Evolutionary conservation across 169 alveolate genomes (phyloP).

Genomic region (Besnoitia besnoiti): DNA sequence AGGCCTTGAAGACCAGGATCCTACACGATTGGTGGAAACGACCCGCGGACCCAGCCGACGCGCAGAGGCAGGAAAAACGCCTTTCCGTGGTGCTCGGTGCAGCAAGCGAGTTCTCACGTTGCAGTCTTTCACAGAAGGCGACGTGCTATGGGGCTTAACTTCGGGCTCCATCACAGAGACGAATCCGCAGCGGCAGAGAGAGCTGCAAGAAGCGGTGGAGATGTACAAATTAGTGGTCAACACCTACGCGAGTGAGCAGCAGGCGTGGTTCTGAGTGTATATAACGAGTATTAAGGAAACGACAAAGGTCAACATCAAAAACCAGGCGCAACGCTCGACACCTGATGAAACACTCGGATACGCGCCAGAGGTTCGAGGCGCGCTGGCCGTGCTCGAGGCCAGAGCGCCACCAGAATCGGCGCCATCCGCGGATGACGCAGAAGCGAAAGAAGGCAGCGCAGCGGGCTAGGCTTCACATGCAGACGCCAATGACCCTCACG

Average conservation of each 20-base stretch:
- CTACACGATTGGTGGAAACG: neutral
- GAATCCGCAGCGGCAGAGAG: neutral
- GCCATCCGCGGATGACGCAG: no score
- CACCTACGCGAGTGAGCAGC: neutral
- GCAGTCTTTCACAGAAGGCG: no score
- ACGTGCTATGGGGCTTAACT: neutral
- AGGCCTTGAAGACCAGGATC: no score
- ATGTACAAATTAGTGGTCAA: neutral
- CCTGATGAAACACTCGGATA: neutral
- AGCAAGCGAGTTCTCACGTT: neutral
- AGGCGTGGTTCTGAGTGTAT: neutral
- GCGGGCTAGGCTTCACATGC: neutral
- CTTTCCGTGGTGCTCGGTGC: neutral
- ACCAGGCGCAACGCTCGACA: neutral
- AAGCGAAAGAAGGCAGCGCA: no score
- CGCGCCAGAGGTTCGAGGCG: neutral
- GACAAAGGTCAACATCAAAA: neutral
- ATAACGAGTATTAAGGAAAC: neutral
- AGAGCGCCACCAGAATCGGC: neutral
- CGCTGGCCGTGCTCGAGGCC: neutral
- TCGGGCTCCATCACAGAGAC: neutral
- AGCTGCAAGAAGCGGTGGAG: neutral
- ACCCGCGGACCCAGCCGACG: neutral
- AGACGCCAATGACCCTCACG: neutral
- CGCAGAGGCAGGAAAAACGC: neutral